Evolutionary conservation across 371 early-diverging fungal species (phyloP).

Genomic region (Actinomucor elegans): DNA sequence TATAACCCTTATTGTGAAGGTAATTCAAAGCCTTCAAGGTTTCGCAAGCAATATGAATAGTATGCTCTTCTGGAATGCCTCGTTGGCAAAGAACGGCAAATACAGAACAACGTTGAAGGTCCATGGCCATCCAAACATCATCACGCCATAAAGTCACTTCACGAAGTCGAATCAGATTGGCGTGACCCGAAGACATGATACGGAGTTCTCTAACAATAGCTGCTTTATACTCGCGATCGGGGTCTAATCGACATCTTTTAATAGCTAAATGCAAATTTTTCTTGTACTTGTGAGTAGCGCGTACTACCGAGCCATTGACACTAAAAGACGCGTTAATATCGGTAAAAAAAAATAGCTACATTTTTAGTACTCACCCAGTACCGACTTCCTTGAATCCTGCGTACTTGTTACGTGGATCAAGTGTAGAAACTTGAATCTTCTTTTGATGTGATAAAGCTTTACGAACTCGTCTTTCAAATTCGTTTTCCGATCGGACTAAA

Average conservation of each 20-base stretch:
- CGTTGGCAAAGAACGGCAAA: conserved; percentile 53
- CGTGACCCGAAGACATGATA: conserved; percentile 51
- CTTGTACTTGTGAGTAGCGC: conserved; percentile 45
- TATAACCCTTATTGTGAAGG: conserved; percentile 92
- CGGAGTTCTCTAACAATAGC: conserved; percentile 52
- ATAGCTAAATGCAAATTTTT: conserved; percentile 48
- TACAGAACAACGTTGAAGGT: conserved; percentile 48
- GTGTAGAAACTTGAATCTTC: conserved; percentile 34
- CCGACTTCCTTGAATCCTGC: conserved; percentile 49
- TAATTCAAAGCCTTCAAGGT: conserved; percentile 79
- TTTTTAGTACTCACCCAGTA: conserved; percentile 36
- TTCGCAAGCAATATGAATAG: conserved; percentile 48
- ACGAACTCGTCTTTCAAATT: conserved; percentile 44
- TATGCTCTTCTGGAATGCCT: conserved; percentile 53
- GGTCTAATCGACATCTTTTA: conserved; percentile 51
- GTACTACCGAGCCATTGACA: conserved; percentile 55
- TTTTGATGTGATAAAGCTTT: conserved; percentile 34
- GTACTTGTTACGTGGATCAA: conserved; percentile 49
- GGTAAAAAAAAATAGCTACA: background rate
- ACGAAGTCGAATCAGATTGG: conserved; percentile 46
- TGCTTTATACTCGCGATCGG: conserved; percentile 52
- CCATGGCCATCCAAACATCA: conserved; percentile 61
- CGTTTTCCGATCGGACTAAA: conserved; percentile 45
- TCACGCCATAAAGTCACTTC: conserved; percentile 54
- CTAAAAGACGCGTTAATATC: conserved; percentile 15